Evolutionary conservation across 768 basidiomycete genomes (phyloP), one percentile per base, ranked within the genome.

Genomic region (Fomitopsis serialis): DNA sequence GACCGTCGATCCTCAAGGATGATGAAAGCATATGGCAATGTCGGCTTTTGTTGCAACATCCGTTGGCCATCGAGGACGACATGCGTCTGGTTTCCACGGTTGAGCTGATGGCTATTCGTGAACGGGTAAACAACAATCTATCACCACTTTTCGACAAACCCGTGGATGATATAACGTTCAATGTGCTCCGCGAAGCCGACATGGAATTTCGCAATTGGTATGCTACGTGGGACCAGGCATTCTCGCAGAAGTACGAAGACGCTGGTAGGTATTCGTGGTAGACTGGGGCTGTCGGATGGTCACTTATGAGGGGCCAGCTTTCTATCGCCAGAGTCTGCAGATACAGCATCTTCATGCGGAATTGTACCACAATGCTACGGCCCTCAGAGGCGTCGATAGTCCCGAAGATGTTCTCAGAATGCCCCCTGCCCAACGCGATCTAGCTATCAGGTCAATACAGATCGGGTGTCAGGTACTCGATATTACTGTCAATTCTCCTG

Each of bases 21-120:
- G 94, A 98, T 60, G 93, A 95, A 65, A 88, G 91, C 48, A 93
- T 98, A 54, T 78, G 76, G 63, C 81, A 89, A 55, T 92, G 89
- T 60, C 82, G 87, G 34, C 73, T 85, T 44, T 76, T 98, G 19
- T 72, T 97, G 22, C 82, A 85, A 58, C 94, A 97, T 66, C 94
- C 94, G 35, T 72, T 96, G 25, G 81, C 91, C 13, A 89, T 96
- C 55, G 86, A 92, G 62, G 93, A 96, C 59, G 94, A 98, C 63
- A 93, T 92, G 82, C 87, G 94, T 53, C 81, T 98, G 13, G 90
- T 97, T 12, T 95, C 94, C 2, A 95, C 92, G 2, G 92, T 98
- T 24, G 93, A 98, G 63, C 78, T 96, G 52, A 92, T 94, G 80
- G 84, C 84, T 27, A 81, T 96, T 57, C 83, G 94, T 55, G 94